A percentile compares a stretch with the other conserved stretches of the same genome.
Conservation (phyloP, 2,329 filamentous ascomycete species). For the Aspergillus tanneri region DNA sequence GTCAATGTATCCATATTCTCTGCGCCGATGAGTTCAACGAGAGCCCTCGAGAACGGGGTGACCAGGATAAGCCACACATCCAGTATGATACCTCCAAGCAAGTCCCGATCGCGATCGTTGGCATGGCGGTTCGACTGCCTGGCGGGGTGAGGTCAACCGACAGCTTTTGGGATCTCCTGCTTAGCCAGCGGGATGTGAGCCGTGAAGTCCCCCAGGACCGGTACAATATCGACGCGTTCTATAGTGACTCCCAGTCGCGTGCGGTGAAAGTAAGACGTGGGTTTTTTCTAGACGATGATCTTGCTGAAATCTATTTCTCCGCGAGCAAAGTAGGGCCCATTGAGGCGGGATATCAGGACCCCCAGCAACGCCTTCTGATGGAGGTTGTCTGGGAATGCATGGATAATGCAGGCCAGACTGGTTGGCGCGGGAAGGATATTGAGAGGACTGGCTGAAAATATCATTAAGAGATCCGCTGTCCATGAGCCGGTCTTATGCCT, state of each 20-base stretch:
- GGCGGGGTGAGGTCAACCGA: slow-evolving; percentile 1
- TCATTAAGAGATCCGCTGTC: not conserved
- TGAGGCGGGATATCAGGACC: not conserved
- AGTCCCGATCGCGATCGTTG: slow-evolving; percentile 11
- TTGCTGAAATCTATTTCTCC: not conserved
- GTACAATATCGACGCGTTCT: not conserved
- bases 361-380: not conserved
- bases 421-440: not conserved
- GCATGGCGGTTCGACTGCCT: slow-evolving; percentile 9
- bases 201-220: not conserved
- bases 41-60: too few species aligned
- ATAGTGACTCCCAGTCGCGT: not conserved
- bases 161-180: slow-evolving; percentile 6
- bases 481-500: not conserved
- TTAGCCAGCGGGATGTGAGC: not conserved
- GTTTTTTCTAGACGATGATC: not conserved
- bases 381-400: not conserved
- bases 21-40: too few species aligned
- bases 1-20: too few species aligned
- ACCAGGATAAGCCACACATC: too few species aligned
- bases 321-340: not conserved
- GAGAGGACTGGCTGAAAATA: not conserved
- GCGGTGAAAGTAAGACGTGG: not conserved
- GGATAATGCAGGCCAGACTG: not conserved
- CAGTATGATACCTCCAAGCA: too few species aligned